Evolutionary conservation across 1,284 basidiomycete species (phyloP), one percentile per base, ranked within the genome.

Genomic region (Sporisorium scitamineum): DNA sequence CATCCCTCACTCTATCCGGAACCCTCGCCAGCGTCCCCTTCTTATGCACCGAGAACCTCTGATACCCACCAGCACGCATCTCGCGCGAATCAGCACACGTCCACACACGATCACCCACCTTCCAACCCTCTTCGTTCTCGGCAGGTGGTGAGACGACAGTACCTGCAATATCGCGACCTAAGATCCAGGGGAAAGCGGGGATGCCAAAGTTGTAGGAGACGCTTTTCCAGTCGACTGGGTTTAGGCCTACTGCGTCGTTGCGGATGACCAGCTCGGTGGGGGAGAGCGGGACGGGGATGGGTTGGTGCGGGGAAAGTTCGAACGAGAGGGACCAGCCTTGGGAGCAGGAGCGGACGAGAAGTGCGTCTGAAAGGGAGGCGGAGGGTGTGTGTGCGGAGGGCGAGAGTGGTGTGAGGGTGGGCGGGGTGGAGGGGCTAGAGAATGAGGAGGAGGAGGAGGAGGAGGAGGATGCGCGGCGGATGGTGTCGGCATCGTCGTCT

Each of bases 91-190:
- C 81, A 8, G 81, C 76, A 51, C 81, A 82, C 7, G 76, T 80
- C 81, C 81, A 82, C 3, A 82, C 80, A 8, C 87, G 74, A 74
- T 88, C 86, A 10, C 87, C 87, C 31, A 85, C 83, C 76, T 87
- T 86, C 85, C 88, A 86, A 27, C 85, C 81, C 39, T 61, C 53
- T 0, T 71, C 84, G 66, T 87, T 87, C 51, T 85, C 83, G 16
- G 70, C 66, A 10, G 88, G 88, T 44, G 87, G 85, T 59, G 86
- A 84, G 27, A 87, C 86, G 60, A 89, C 86, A 18, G 83, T 84
- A 6, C 88, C 88, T 20, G 86, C 81, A 61, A 87, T 85, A 64
- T 88, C 87, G 76, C 88, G 87, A n/a, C 88, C 88, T 0, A 87
- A 84, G 24, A 87, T 85, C 80, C 80, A 81, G n/a, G 81, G 81